Conservation (phyloP, 176 grass and related monocot species). For the Avena eriantha region DNA sequence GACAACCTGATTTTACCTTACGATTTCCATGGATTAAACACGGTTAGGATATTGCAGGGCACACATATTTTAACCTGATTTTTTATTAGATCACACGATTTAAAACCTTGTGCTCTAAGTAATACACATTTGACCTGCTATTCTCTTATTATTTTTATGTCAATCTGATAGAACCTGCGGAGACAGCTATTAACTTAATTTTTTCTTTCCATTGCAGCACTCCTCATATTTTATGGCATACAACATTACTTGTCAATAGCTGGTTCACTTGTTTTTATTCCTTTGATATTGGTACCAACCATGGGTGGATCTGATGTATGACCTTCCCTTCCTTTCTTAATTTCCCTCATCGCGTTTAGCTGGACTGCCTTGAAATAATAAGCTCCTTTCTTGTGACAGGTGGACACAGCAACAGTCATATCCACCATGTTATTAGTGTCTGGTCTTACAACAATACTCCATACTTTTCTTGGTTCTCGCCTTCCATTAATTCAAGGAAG, state of each 20-base stretch:
- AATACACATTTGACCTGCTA: background rate
- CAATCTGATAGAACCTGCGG: slow-evolving; percentile 30
- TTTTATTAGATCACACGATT: background rate
- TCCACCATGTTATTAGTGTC: slow-evolving; percentile 91
- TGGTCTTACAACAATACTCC: slow-evolving; percentile 92
- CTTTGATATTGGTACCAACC: slow-evolving; percentile 90
- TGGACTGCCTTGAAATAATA: slow-evolving; percentile 42
- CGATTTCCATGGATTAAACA: slow-evolving; percentile 20
- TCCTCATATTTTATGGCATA: slow-evolving; percentile 86
- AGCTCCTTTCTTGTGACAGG: slow-evolving; percentile 61
- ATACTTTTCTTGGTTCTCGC: slow-evolving; percentile 88
- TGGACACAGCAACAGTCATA: slow-evolving; percentile 93
- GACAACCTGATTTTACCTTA: slow-evolving; percentile 5
- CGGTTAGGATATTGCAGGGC: background rate
- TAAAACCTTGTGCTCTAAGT: background rate
- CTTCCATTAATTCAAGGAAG: slow-evolving; percentile 97
- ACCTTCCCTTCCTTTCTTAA: slow-evolving; percentile 44
- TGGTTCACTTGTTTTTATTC: slow-evolving; percentile 98
- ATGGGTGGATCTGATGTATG: slow-evolving; percentile 99
- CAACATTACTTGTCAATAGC: slow-evolving; percentile 97
- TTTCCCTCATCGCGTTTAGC: slow-evolving; percentile 39
- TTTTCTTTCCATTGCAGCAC: slow-evolving; percentile 59
- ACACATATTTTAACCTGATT: background rate
- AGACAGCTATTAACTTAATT: slow-evolving; percentile 35
- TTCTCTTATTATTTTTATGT: slow-evolving; percentile 15